Percentiles rank a stretch among this genome's conserved stretches.
Conservation (phyloP, 2,329 filamentous ascomycete genomes). For the Colletotrichum eleusines region DNA sequence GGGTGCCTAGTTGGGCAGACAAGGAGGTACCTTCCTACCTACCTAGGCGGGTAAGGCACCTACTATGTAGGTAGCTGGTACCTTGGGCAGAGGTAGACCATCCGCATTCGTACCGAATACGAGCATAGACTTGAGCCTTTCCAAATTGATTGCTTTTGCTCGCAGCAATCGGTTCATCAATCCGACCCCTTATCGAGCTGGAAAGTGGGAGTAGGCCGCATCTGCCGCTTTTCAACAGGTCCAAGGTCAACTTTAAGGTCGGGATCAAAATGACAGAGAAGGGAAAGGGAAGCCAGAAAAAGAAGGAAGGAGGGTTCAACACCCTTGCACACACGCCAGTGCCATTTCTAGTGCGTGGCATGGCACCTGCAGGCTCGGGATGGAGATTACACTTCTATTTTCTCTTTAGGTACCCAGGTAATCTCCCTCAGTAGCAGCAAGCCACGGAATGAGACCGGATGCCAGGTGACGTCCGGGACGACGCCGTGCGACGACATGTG, state of each 20-base stretch:
- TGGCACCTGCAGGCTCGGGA: not conserved
- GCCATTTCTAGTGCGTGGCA: not conserved
- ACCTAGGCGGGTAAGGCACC: too few species aligned
- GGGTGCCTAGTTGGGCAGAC: too few species aligned
- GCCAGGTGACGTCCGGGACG: constrained; percentile 30
- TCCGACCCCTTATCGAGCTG: constrained; percentile 7
- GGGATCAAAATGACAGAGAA: not conserved
- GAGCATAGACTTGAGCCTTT: not conserved
- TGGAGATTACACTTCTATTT: constrained; percentile 33
- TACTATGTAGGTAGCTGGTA: too few species aligned
- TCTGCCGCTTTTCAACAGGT: not conserved
- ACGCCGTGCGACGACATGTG: constrained; percentile 2
- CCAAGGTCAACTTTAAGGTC: not conserved
- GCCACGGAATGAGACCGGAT: constrained; percentile 18
- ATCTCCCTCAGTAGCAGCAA: constrained; percentile 11
- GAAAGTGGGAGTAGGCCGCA: not conserved
- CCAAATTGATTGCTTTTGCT: constrained; percentile 8
- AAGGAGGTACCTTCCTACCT: too few species aligned
- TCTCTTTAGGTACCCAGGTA: constrained; percentile 7
- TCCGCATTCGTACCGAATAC: not conserved
- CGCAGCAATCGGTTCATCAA: constrained; percentile 6
- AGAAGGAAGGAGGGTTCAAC: not conserved
- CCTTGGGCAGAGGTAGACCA: too few species aligned
- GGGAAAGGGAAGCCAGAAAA: not conserved
- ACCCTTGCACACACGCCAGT: not conserved